Evolutionary conservation across 2,329 filamentous ascomycete species (phyloP), one percentile per base, ranked within the genome.

Genomic region (Sclerotinia nivalis): DNA sequence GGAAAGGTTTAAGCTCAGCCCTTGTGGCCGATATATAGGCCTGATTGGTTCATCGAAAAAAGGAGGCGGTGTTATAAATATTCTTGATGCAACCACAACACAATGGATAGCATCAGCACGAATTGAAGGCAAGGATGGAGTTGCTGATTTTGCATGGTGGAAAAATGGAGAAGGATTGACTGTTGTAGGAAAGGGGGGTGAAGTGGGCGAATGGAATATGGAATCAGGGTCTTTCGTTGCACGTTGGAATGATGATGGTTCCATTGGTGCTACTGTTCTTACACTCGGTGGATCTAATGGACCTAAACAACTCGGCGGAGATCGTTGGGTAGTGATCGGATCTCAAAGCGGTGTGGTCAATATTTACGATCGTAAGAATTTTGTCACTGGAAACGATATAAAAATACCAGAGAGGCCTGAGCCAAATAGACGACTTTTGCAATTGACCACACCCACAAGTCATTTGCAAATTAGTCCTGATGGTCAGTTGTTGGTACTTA

Each of bases 91-190:
- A 1, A 84, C 82, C 34, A 95, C 94, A 0, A 89, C 92, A 78
- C 95, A 97, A 81, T 98, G 95, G 95, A 84, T 93, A 60, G 88
- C 91, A 0, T 89, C 95, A 73, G 93, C 92, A 20, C 87, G 94
- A 52, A 84, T 97, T 59, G 93, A 97, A 76, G 91, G 92, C 73
- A 86, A 88, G 62, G 90, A 93, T 65, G 94, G 94, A 50, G 89
- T 98, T 61, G 91, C 93, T 0, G 95, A 97, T 79, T 96, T 97
- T 77, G 89, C 88, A 1, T 99, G 96, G 96, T 97, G 94, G 94
- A 86, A 88, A 67, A 89, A 93, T 72, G 92, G 94, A 47, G 87
- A 90, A 54, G 95, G 94, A 6, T 84, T 99, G 76, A 91, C 89
- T 0, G 91, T 97, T 55, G 88, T 92, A 1, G 93, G 93, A 71